Conservation (phyloP, 2,329 filamentous ascomycete genomes). For the Coniochaeta sp. region DNA sequence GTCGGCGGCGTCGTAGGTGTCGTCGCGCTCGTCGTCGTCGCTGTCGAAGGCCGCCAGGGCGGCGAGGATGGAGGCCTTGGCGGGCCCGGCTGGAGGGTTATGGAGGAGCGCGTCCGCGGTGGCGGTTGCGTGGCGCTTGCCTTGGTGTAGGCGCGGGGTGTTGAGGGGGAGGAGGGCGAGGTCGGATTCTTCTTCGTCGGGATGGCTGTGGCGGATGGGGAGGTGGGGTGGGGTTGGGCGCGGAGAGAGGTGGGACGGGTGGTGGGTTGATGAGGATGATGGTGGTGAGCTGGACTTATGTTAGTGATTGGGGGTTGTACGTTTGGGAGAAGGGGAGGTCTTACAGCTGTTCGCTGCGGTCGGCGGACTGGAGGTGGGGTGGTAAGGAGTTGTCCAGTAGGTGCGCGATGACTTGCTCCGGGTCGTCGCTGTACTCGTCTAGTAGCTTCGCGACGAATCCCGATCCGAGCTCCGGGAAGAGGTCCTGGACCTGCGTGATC, state of each 20-base stretch:
- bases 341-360: conserved; percentile 58
- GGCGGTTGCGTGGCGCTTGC: conserved; percentile 55
- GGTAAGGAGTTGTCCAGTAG: conserved; percentile 74
- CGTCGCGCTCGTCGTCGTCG: conserved; percentile 93
- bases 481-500: conserved; percentile 83
- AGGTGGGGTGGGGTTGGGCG: conserved; percentile 49
- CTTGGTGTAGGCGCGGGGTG: conserved; percentile 66
- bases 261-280: not conserved
- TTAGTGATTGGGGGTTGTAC: not conserved
- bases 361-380: conserved; percentile 52
- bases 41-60: conserved; percentile 84
- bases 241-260: conserved; percentile 37
- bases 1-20: conserved; percentile 90
- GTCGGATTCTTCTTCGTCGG: conserved; percentile 72
- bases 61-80: conserved; percentile 78
- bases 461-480: conserved; percentile 82
- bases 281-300: conserved; percentile 7
- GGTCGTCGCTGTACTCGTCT: conserved; percentile 69
- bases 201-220: conserved; percentile 62
- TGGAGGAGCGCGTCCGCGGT: conserved; percentile 67
- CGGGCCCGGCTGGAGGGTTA: conserved; percentile 56
- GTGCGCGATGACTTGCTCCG: conserved; percentile 73
- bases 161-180: conserved; percentile 64
- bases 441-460: conserved; percentile 74
- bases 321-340: conserved; percentile 12